Conservation (phyloP, 768 basidiomycete genomes). For the Amanita polypyramis region DNA sequence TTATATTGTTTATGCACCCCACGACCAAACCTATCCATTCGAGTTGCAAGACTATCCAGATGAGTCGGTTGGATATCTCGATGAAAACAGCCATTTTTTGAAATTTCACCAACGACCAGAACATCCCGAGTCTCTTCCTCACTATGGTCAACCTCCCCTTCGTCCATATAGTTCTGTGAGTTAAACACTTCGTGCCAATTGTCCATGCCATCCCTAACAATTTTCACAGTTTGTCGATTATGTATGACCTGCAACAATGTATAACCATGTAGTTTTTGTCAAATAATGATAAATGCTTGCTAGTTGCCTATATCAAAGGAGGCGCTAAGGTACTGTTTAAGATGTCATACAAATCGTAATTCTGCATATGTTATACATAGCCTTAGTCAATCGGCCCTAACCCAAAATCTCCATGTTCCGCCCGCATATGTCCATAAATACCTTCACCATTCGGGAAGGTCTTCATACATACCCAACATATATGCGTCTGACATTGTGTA, state of each 20-base stretch:
- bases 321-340: not conserved
- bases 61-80: slow-evolving; percentile 41
- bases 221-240: not conserved
- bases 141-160: slow-evolving; percentile 38
- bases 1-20: slow-evolving; percentile 60
- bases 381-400: slow-evolving; percentile 15
- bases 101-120: slow-evolving; percentile 39
- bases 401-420: slow-evolving; percentile 56
- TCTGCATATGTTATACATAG: slow-evolving; percentile 9
- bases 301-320: too few relatives aligned
- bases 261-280: not conserved
- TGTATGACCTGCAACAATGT: slow-evolving; percentile 4
- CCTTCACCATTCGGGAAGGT: slow-evolving; percentile 59
- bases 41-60: slow-evolving; percentile 54
- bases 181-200: slow-evolving; percentile 8
- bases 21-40: slow-evolving; percentile 38
- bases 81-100: slow-evolving; percentile 37
- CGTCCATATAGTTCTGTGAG: slow-evolving; percentile 48
- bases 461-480: slow-evolving; percentile 70
- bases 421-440: slow-evolving; percentile 74
- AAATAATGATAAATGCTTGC: too few relatives aligned
- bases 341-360: not conserved
- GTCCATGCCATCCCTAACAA: not conserved
- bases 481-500: slow-evolving; percentile 60
- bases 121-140: slow-evolving; percentile 52